Evolutionary conservation across 2,329 filamentous ascomycete species (phyloP), one percentile per base, ranked within the genome.

Genomic region (Fusarium anthophilum): DNA sequence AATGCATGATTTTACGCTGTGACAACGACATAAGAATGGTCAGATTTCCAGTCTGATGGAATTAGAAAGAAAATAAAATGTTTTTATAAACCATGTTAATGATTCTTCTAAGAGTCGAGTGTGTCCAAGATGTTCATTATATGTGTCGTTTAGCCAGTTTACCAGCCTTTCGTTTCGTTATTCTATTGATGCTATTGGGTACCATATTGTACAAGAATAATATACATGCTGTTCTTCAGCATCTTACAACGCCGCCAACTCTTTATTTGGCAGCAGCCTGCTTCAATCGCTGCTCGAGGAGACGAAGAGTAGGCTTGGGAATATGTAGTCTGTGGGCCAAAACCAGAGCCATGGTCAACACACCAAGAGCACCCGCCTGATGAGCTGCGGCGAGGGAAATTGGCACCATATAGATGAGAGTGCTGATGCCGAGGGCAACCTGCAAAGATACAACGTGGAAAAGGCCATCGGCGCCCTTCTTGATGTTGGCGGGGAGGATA

Each of bases 331-430:
- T 88, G 77, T 92, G 94, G 17, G 93, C 94, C 43, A 98, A 85
- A 2, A 98, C 88, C 28, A 98, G 85, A 1, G 92, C 92, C 50
- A 94, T 94, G 0, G 94, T 97, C 69, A 99, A 84, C 26, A 99
- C 86, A 5, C 94, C 94, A 75, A 99, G 84, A 68, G 92, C 94
- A 44, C 96, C 96, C 5, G 96, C 96, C 84, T 99, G 96, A 82
- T 99, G 96, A 13, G 94, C 91, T 7, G 96, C 95, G 2, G 96
- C 96, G 15, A 99, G 86, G 71, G 93, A 92, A 6, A 92, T 93
- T 9, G 97, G 96, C 2, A 99, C 95, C 81, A 99, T 92, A 85
- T 98, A 98, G 78, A 98, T 92, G 69, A 99, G 87, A 1, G 96
- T 99, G 73, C 88, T 91, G 81, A 99, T 98, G 30, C 96, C 96